phyloP scores from a whole-genome alignment of 176 grass and related monocot genomes.

The Carex myosuroides region DNA sequence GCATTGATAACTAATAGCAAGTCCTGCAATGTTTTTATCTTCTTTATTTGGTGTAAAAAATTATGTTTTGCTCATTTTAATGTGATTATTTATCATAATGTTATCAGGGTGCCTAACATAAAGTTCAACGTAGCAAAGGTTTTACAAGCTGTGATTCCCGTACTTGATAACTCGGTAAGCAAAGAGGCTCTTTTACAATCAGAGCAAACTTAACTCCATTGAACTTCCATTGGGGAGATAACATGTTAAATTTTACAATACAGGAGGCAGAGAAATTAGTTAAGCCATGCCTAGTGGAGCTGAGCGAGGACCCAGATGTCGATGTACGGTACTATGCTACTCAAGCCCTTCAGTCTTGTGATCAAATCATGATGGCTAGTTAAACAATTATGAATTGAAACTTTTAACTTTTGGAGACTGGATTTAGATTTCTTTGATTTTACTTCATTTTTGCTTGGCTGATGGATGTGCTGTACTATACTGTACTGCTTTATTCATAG shows the following conservation, averaged over 20 bases:
- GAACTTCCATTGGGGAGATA: not conserved
- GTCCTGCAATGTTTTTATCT: not conserved
- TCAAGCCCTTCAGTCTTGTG: constrained; percentile 70
- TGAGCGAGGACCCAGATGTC: constrained; percentile 95
- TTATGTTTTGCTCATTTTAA: not conserved
- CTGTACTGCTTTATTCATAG: constrained; percentile 8
- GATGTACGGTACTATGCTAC: constrained; percentile 79
- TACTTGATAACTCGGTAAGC: constrained; percentile 78
- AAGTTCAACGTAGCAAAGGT: constrained; percentile 98
- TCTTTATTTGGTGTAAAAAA: not conserved
- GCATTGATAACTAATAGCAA: not conserved
- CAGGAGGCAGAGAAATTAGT: constrained; percentile 67
- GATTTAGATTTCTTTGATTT: constrained; percentile 12
- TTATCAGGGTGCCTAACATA: constrained; percentile 81
- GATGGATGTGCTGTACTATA: constrained; percentile 9
- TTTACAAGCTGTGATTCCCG: constrained; percentile 58
- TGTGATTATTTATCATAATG: constrained; percentile 6
- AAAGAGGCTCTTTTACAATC: not conserved
- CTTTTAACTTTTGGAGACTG: constrained; percentile 7
- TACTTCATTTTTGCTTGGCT: constrained; percentile 19
- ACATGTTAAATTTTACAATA: constrained; percentile 22
- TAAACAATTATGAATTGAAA: constrained; percentile 30
- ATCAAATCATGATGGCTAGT: constrained; percentile 92
- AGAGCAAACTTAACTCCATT: not conserved
- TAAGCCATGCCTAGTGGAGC: constrained; percentile 78